phyloP scores from a whole-genome alignment of 371 early-diverging fungal species.

The Basidiobolus meristosporus region DNA sequence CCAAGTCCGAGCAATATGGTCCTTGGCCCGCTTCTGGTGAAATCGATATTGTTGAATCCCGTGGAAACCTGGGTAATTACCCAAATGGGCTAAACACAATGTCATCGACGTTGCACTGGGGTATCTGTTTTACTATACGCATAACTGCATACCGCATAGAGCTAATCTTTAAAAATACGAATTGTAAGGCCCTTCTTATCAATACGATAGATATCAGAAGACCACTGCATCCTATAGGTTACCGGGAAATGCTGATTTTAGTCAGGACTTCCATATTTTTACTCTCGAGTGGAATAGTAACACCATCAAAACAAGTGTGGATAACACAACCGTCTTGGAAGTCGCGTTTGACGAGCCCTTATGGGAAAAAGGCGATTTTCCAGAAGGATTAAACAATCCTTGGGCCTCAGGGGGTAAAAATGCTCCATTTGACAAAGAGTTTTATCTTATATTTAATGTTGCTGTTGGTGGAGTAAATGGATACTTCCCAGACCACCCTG shows the following conservation, averaged over 20 bases:
- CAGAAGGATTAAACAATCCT: conserved; percentile 20
- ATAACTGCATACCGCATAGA: too few species aligned
- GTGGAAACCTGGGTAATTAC: too few species aligned
- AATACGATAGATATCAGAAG: background rate
- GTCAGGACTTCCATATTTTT: conserved; percentile 20
- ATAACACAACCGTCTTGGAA: conserved; percentile 22
- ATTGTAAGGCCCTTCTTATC: conserved; percentile 3
- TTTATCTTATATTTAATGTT: conserved; percentile 39
- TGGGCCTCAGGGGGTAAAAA: conserved; percentile 22
- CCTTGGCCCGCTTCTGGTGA: conserved; percentile 51
- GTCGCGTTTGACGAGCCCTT: conserved; percentile 26
- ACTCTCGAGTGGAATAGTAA: conserved; percentile 37
- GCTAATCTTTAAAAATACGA: too few species aligned
- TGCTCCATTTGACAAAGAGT: conserved; percentile 45
- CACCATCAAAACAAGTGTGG: conserved; percentile 32
- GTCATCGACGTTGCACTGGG: too few species aligned
- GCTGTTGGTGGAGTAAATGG: conserved; percentile 46
- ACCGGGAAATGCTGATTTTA: conserved; percentile 13
- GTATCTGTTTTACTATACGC: too few species aligned
- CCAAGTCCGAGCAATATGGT: conserved; percentile 39
- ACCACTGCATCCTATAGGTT: conserved; percentile 3
- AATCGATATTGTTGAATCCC: too few species aligned
- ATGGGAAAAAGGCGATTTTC: conserved; percentile 20
- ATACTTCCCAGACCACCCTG: conserved; percentile 31
- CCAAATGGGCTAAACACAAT: too few species aligned